Percentiles rank a stretch among this genome's conserved stretches.
phyloP scores from a whole-genome alignment of 2,329 filamentous ascomycete genomes.

The Ophiostoma australiae region DNA sequence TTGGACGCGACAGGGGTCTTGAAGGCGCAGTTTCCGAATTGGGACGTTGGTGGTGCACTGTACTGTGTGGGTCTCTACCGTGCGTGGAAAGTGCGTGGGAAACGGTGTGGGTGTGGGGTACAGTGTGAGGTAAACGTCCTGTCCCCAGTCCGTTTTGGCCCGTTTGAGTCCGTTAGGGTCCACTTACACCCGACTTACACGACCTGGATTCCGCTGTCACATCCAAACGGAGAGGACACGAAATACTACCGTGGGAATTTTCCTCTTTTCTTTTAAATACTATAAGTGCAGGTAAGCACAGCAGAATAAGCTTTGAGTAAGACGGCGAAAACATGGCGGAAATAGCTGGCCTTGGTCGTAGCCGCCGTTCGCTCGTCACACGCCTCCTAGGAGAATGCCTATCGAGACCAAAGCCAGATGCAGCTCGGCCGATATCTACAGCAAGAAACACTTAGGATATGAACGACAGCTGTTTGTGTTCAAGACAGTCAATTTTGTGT shows the following conservation, averaged over 20 bases:
- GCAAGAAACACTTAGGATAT: not conserved
- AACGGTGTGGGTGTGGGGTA: not conserved
- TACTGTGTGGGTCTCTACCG: slow-evolving; percentile 13
- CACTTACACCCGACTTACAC: slow-evolving; percentile 5
- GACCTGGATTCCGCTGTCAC: not conserved
- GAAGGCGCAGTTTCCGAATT: not conserved
- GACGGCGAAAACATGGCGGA: no score
- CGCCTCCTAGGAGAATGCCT: not conserved
- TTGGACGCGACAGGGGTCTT: not conserved
- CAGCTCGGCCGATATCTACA: not conserved
- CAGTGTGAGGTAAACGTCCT: not conserved
- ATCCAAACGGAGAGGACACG: not conserved
- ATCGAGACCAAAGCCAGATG: not conserved
- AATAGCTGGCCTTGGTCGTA: not conserved
- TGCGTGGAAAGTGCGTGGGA: not conserved
- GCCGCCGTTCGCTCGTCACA: not conserved
- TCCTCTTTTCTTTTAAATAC: not conserved
- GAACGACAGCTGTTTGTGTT: not conserved
- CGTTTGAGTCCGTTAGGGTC: not conserved
- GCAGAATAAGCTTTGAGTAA: not conserved
- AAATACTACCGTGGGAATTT: not conserved
- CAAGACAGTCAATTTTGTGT: no score
- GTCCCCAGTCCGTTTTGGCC: not conserved
- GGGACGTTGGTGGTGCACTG: not conserved
- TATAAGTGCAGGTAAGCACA: not conserved